Evolutionary conservation across 2,329 filamentous ascomycete species (phyloP).

Genomic region (Colletotrichum viniferum): DNA sequence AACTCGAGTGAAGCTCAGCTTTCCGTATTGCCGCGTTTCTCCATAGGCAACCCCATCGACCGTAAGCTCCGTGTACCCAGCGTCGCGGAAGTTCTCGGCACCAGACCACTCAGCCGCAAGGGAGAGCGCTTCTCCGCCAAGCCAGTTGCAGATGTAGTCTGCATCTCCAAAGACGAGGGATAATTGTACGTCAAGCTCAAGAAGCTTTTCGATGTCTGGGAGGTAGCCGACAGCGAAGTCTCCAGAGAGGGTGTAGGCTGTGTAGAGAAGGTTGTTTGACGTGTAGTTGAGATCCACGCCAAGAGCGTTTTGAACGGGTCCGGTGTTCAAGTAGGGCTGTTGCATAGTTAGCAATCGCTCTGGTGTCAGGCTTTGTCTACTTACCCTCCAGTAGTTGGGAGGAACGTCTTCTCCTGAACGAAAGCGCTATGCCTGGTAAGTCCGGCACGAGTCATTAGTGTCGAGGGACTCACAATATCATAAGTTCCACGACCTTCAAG

Average conservation of each 20-base stretch:
- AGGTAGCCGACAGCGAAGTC: not conserved
- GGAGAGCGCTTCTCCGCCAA: slow-evolving; percentile 53
- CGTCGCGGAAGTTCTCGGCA: slow-evolving; percentile 62
- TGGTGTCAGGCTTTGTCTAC: not conserved
- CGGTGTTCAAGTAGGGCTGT: slow-evolving; percentile 15
- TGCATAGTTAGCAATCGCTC: not conserved
- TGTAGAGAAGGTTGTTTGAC: slow-evolving; percentile 1
- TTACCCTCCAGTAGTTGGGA: not conserved
- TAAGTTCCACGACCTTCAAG: not conserved
- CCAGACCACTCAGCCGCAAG: slow-evolving; percentile 61
- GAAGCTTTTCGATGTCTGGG: slow-evolving; percentile 33
- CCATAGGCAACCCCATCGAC: slow-evolving; percentile 63
- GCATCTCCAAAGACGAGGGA: slow-evolving; percentile 60
- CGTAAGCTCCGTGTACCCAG: slow-evolving; percentile 69
- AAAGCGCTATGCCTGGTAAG: not conserved
- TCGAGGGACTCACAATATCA: not conserved
- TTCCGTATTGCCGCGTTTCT: slow-evolving; percentile 71
- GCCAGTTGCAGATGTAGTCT: slow-evolving; percentile 58
- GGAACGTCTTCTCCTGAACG: not conserved
- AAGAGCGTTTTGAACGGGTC: slow-evolving; percentile 58
- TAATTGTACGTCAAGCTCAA: slow-evolving; percentile 60
- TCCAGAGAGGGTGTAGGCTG: not conserved
- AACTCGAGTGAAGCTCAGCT: slow-evolving; percentile 61
- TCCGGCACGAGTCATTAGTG: fast-evolving
- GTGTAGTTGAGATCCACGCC: slow-evolving; percentile 65